These are phyloP conservation scores for Simmondsia chinensis DNA, from an alignment of 148 eudicot genomes.

Conservation along the genomic window DNA sequence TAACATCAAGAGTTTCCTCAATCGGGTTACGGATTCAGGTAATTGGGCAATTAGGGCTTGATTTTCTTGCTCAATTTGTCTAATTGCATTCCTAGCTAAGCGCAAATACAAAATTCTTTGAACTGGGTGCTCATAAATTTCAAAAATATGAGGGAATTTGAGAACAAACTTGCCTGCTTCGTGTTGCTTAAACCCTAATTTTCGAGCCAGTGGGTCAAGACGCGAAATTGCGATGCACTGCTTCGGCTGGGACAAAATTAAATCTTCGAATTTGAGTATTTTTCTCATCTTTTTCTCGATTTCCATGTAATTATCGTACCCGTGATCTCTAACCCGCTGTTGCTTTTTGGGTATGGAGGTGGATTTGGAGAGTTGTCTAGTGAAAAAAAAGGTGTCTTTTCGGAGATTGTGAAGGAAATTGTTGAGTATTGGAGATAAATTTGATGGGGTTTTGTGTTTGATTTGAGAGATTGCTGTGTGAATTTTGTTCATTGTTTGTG, in stretches of 20 bases:
- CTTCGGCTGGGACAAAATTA: slow-evolving; percentile 57
- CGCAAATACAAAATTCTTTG: slow-evolving; percentile 76
- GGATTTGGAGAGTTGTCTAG: slow-evolving; percentile 51
- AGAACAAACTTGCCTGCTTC: slow-evolving; percentile 77
- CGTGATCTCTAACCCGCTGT: slow-evolving; percentile 61
- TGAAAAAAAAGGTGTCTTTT: slow-evolving; percentile 11
- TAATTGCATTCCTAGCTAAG: slow-evolving; percentile 56
- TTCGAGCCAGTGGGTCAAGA: slow-evolving; percentile 51
- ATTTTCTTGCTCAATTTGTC: slow-evolving; percentile 72
- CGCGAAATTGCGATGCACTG: slow-evolving; percentile 50
- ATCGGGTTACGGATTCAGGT: slow-evolving; percentile 56
- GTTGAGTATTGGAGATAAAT: too few relatives aligned
- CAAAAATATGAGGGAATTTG: slow-evolving; percentile 82
- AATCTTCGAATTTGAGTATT: slow-evolving; percentile 63
- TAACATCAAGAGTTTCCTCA: slow-evolving; percentile 72
- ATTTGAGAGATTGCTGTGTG: too few relatives aligned
- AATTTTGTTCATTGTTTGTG: too few relatives aligned
- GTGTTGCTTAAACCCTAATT: slow-evolving; percentile 55
- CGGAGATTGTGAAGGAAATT: slow-evolving; percentile 3
- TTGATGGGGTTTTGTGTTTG: too few relatives aligned
- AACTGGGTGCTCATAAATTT: slow-evolving; percentile 93
- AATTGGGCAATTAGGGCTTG: slow-evolving; percentile 54
- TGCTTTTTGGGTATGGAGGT: slow-evolving; percentile 78
- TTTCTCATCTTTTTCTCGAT: slow-evolving; percentile 78
- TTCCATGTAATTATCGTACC: slow-evolving; percentile 88